phyloP scores from a whole-genome alignment of 768 basidiomycete genomes.

The Suillus bovinus region DNA sequence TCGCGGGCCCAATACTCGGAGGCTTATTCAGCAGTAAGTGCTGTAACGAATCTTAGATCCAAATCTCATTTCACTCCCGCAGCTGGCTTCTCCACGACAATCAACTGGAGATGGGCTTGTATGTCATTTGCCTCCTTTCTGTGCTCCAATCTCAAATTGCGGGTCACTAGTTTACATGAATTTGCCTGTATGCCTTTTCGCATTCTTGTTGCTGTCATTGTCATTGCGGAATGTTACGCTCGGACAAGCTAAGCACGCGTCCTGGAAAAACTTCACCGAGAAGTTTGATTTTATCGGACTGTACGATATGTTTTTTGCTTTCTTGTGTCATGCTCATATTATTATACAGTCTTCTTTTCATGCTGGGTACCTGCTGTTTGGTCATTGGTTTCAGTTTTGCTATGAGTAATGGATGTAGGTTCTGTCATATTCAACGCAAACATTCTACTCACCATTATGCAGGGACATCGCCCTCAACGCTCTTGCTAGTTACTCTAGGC shows the following conservation, averaged over 20 bases:
- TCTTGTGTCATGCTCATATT: conserved; percentile 20
- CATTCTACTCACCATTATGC: conserved; percentile 16
- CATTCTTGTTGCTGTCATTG: conserved; percentile 53
- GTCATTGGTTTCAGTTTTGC: conserved; percentile 83
- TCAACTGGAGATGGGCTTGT: conserved; percentile 89
- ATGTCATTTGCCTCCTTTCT: conserved; percentile 33
- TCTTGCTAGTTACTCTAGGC: conserved; percentile 60
- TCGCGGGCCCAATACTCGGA: conserved; percentile 83
- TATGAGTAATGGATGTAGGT: conserved; percentile 66
- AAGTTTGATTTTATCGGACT: conserved; percentile 79
- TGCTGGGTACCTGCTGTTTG: conserved; percentile 70
- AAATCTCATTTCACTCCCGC: conserved; percentile 24
- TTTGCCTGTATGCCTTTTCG: conserved; percentile 68
- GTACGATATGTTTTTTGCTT: conserved; percentile 45
- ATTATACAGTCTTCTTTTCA: conserved; percentile 61
- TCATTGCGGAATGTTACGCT: conserved; percentile 63
- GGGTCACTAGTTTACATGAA: conserved; percentile 71
- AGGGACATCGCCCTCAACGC: conserved; percentile 69
- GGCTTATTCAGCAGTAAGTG: conserved; percentile 76
- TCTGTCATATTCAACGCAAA: conserved; percentile 6
- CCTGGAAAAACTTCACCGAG: conserved; percentile 53
- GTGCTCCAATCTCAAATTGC: conserved; percentile 19
- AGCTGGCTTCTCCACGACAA: conserved; percentile 28
- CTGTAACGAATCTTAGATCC: conserved; percentile 12
- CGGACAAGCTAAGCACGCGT: conserved; percentile 44